Percentiles rank a stretch among this genome's conserved stretches.
phyloP scores from a whole-genome alignment of 2,329 filamentous ascomycete species.

The Aspergillus vadensis region DNA sequence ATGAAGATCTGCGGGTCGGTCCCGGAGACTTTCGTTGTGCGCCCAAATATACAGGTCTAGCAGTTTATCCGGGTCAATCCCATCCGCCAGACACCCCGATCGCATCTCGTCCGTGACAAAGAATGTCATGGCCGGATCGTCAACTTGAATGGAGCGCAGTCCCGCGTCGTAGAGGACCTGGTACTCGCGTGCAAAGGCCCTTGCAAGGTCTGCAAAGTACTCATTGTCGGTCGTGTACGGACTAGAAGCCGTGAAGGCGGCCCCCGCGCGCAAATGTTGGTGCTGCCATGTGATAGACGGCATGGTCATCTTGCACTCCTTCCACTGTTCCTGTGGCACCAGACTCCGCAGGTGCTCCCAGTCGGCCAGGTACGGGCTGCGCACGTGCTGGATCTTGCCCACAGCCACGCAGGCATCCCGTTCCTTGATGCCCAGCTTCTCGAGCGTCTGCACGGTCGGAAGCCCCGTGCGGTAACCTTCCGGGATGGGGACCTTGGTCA shows the following conservation, averaged over 20 bases:
- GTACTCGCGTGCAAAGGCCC: slow-evolving; percentile 60
- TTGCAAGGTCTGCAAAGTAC: slow-evolving; percentile 62
- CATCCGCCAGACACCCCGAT: background rate
- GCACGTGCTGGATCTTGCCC: slow-evolving; percentile 4
- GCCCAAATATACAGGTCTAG: slow-evolving; percentile 70
- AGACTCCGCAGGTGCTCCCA: slow-evolving; percentile 51
- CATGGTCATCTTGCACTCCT: slow-evolving; percentile 63
- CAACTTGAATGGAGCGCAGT: slow-evolving; percentile 62
- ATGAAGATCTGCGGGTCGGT: slow-evolving; percentile 66
- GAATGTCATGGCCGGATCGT: slow-evolving; percentile 57
- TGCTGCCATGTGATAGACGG: slow-evolving; percentile 65
- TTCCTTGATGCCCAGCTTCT: background rate
- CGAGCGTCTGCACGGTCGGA: background rate
- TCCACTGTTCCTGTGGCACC: slow-evolving; percentile 58
- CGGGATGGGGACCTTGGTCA: slow-evolving; percentile 9
- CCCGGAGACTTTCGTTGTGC: slow-evolving; percentile 68
- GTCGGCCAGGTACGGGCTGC: slow-evolving; percentile 49
- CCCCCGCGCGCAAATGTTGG: slow-evolving; percentile 54
- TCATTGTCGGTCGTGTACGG: slow-evolving; percentile 56
- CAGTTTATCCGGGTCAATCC: slow-evolving; percentile 63
- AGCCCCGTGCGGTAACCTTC: slow-evolving; percentile 4
- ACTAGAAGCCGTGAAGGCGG: slow-evolving; percentile 51
- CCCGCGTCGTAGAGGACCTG: slow-evolving; percentile 59
- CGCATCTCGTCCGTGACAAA: slow-evolving; percentile 58
- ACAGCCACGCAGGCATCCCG: slow-evolving; percentile 7